Evolutionary conservation across 1,284 basidiomycete genomes (phyloP), one percentile per base, ranked within the genome.

Genomic region (Sporisorium scitamineum): DNA sequence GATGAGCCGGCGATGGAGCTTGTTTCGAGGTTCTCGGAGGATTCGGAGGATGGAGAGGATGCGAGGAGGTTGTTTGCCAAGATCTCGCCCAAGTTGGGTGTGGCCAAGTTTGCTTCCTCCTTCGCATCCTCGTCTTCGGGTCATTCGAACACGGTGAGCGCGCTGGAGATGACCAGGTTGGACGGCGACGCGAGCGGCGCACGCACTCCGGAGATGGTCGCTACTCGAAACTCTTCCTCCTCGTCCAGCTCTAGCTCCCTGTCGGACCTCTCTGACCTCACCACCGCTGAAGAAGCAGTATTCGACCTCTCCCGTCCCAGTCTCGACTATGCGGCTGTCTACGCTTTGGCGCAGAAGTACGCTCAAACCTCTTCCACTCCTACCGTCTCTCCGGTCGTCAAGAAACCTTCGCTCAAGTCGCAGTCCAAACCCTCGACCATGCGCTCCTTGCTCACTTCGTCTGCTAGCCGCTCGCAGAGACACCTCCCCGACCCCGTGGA

Each of bases 251-350:
- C 57, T 39, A 63, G 56, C 48, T 64, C 56, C 3, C 31, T 42
- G 10, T 64, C 68, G 11, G 68, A 70, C 22, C 57, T 61, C 7
- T 48, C 54, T 11, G 68, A 70, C 9, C 32, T 59, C 29, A 50
- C 39, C n/a, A 41, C 53, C 37, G 53, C n/a, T 18, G 60, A 42
- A 1, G 41, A 64, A 27, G 61, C 44, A n/a, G 24, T 72, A 4
- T 73, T 73, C 24, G 70, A 73, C 39, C 45, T 73, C 22, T 60
- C 60, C 11, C 54, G 58, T 5, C 34, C 45, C 1, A 57, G 56
- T 41, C 26, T 68, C 8, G 62, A 65, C 41, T 54, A 54, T 27
- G 3, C 22, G 16, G 16, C 54, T 4, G 31, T 56, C 22, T 63
- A 63, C 48, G 37, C 45, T 8, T 37, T 63, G 4, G 61, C 61